Percentiles rank a stretch among this genome's conserved stretches.
These are phyloP conservation scores for Phanerodontia chrysosporium DNA, from an alignment of 768 basidiomycete genomes.

Conservation along the genomic window DNA sequence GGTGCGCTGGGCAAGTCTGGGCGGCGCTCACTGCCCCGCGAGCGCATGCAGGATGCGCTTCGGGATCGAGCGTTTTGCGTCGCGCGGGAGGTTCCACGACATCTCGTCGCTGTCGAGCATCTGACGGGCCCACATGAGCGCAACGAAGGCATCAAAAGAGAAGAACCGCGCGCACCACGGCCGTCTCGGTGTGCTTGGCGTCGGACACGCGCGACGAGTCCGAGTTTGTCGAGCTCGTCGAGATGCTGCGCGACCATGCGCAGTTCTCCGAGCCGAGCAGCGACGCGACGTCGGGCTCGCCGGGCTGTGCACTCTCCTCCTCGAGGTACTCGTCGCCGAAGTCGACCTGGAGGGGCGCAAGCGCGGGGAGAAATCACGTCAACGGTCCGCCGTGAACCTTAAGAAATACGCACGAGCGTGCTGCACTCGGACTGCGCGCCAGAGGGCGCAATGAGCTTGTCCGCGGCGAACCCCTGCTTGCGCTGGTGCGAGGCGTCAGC, in stretches of 20 bases:
- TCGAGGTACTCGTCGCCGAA: constrained; percentile 16
- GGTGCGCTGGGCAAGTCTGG: too few species aligned
- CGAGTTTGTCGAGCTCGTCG: not conserved
- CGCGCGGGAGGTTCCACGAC: constrained; percentile 10
- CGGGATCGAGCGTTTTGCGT: constrained; percentile 7
- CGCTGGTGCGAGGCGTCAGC: constrained; percentile 5
- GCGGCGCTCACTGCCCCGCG: constrained; percentile 12
- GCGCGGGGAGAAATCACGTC: too few species aligned
- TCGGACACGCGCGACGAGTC: not conserved
- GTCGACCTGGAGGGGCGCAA: constrained; percentile 15
- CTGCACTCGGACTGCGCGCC: constrained; percentile 24
- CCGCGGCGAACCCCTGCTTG: constrained; percentile 7
- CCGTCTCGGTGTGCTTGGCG: not conserved
- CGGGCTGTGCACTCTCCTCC: not conserved
- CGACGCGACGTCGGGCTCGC: not conserved
- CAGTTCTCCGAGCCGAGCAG: not conserved
- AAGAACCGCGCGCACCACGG: not conserved
- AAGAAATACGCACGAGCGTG: constrained; percentile 23
- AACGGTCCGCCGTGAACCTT: too few species aligned
- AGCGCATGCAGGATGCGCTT: constrained; percentile 11
- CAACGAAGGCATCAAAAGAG: not conserved
- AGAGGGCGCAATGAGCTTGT: constrained; percentile 14
- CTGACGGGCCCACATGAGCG: not conserved
- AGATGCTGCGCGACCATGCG: not conserved
- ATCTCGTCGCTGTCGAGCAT: constrained; percentile 16